phyloP scores from a whole-genome alignment of 257 asterid species.

The Gentiana macrophylla region DNA sequence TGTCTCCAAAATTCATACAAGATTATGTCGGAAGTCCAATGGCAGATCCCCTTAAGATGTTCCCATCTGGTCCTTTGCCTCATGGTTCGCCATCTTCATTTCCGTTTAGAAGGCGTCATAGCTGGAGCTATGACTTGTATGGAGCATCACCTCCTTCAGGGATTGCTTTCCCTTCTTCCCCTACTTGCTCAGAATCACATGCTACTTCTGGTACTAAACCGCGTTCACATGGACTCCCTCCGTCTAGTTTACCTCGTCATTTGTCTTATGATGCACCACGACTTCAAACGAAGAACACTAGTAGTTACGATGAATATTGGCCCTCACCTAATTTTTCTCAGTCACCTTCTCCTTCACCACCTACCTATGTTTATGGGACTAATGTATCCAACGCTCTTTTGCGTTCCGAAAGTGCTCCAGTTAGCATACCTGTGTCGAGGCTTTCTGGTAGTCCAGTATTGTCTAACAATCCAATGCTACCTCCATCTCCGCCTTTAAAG shows the following conservation, averaged over 20 bases:
- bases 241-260: conserved; percentile 39
- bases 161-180: conserved; percentile 70
- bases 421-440: conserved; percentile 47
- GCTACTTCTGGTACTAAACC: conserved; percentile 33
- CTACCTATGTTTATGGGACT: conserved; percentile 30
- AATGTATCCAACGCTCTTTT: conserved; percentile 41
- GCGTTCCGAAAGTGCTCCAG: conserved; percentile 78
- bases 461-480: conserved; percentile 35
- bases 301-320: conserved; percentile 65
- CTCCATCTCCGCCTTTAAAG: conserved; percentile 47
- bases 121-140: conserved; percentile 79
- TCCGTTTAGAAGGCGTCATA: conserved; percentile 68
- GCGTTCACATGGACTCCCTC: conserved; percentile 45
- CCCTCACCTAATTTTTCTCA: conserved; percentile 57
- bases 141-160: conserved; percentile 62
- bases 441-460: conserved; percentile 33
- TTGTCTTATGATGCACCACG: conserved; percentile 35
- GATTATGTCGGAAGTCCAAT: conserved; percentile 90
- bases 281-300: conserved; percentile 32
- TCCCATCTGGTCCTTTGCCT: conserved; percentile 44
- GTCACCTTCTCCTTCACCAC: conserved; percentile 78
- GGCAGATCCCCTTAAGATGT: conserved; percentile 78
- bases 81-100: conserved; percentile 46
- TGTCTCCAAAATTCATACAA: conserved; percentile 64
- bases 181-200: conserved; percentile 59